phyloP scores from a whole-genome alignment of 2,329 filamentous ascomycete species.

The Monosporascus sp. region DNA sequence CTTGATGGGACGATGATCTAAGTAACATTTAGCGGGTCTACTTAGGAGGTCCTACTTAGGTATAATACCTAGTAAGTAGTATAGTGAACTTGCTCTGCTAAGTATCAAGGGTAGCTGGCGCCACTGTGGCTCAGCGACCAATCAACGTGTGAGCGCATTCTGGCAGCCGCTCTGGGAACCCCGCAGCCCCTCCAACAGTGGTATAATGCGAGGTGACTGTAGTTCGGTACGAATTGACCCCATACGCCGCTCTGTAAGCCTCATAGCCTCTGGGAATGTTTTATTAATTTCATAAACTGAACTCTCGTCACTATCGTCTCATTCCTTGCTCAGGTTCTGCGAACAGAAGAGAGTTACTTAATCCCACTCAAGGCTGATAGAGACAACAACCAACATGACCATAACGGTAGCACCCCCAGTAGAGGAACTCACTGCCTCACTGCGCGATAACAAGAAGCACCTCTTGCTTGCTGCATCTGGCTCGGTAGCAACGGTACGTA shows the following conservation, averaged over 20 bases:
- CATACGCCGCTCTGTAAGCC: too few relatives aligned
- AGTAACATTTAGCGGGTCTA: not conserved
- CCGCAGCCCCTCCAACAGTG: not conserved
- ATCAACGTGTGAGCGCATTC: not conserved
- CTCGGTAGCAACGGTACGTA: constrained; percentile 55
- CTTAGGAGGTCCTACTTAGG: too few relatives aligned
- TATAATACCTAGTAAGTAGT: too few relatives aligned
- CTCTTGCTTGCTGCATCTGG: constrained; percentile 63
- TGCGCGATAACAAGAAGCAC: constrained; percentile 49
- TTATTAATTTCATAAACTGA: too few relatives aligned
- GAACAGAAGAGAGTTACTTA: not conserved
- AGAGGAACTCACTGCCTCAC: constrained; percentile 23
- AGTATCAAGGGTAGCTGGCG: not conserved
- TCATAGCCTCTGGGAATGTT: too few relatives aligned
- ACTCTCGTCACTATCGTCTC: too few relatives aligned
- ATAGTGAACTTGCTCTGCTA: too few relatives aligned
- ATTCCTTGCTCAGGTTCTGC: too few relatives aligned
- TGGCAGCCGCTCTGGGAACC: not conserved
- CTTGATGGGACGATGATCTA: not conserved
- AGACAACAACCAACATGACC: not conserved
- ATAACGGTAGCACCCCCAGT: not conserved
- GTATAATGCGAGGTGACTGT: not conserved
- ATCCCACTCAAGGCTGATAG: not conserved
- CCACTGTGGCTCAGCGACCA: not conserved
- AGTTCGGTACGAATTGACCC: not conserved